Evolutionary conservation across 2,329 filamentous ascomycete genomes (phyloP).

Genomic region (Arthrobotrys pseudoclavata): DNA sequence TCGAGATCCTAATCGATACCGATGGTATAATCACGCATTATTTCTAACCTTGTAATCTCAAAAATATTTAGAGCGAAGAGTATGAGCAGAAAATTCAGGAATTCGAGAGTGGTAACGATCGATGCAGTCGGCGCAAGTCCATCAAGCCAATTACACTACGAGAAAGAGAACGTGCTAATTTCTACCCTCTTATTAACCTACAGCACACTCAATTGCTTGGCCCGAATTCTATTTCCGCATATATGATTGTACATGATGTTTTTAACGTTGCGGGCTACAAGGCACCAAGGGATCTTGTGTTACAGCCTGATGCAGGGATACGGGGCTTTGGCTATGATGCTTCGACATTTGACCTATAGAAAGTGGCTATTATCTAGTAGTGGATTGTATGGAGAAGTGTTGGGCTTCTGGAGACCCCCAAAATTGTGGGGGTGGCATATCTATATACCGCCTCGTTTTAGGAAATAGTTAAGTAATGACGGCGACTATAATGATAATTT

Average conservation of each 20-base stretch:
- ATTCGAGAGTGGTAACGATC: slow-evolving; percentile 42
- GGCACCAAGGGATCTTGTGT: slow-evolving; percentile 22
- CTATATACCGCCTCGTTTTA: neutral
- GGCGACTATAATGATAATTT: neutral
- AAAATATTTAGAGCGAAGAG: slow-evolving; percentile 32
- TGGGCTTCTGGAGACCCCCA: neutral
- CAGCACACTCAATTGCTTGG: slow-evolving; percentile 48
- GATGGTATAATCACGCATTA: neutral
- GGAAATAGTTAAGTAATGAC: neutral
- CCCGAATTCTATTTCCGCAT: slow-evolving; percentile 30
- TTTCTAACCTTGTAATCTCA: slow-evolving; percentile 7
- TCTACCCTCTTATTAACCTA: neutral
- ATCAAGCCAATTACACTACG: neutral
- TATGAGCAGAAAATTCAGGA: slow-evolving; percentile 49
- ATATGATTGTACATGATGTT: slow-evolving; percentile 28
- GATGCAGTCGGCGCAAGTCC: slow-evolving; percentile 40
- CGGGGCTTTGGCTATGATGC: slow-evolving; percentile 42
- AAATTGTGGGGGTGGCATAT: neutral
- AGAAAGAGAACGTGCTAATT: neutral
- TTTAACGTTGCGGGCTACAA: slow-evolving; percentile 42
- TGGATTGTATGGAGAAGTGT: neutral
- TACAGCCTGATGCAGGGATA: slow-evolving; percentile 17
- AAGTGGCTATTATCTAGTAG: no score
- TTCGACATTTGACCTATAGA: slow-evolving; percentile 28
- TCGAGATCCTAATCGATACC: neutral